Conservation (phyloP, 1,284 basidiomycete species). For the Mycosarcoma mackinlayi region DNA sequence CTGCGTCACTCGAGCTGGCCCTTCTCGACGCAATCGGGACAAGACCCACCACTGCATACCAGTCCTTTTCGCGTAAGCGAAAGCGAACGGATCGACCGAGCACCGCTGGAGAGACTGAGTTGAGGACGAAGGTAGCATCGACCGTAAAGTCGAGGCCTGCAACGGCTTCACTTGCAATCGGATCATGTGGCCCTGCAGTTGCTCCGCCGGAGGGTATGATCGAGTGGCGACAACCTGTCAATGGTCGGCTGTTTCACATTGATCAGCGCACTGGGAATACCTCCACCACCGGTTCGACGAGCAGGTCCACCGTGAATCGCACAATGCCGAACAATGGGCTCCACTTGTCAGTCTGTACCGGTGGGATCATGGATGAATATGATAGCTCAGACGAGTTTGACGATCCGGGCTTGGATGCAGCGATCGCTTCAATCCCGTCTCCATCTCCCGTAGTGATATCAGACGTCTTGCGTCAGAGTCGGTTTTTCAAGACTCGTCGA, state of each 20-base stretch:
- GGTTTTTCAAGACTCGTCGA: slow-evolving; percentile 28
- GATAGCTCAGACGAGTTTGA: slow-evolving; percentile 23
- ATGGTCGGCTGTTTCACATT: slow-evolving; percentile 27
- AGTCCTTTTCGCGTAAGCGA: slow-evolving; percentile 2
- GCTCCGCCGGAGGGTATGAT: slow-evolving; percentile 11
- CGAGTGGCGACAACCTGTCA: slow-evolving; percentile 20
- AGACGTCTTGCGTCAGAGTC: slow-evolving; percentile 11
- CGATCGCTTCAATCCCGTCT: slow-evolving; percentile 18
- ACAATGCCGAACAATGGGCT: slow-evolving; percentile 9
- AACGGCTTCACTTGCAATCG: slow-evolving; percentile 16
- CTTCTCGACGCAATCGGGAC: slow-evolving; percentile 17
- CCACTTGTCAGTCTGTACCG: neutral
- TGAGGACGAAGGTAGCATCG: too few relatives aligned
- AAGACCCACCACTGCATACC: neutral
- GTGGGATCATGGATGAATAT: neutral
- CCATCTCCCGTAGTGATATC: slow-evolving; percentile 1
- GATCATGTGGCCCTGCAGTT: slow-evolving; percentile 8
- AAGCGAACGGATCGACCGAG: slow-evolving; percentile 7
- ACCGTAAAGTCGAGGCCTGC: slow-evolving; percentile 6
- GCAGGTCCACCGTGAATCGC: slow-evolving; percentile 12
- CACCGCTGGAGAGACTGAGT: neutral
- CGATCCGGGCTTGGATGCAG: slow-evolving; percentile 25
- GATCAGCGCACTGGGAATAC: slow-evolving; percentile 36
- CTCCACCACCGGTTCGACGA: slow-evolving; percentile 7
- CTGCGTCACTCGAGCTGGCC: slow-evolving; percentile 1